Base-by-base conservation (phyloP, 768 basidiomycete species). In the Plicaturopsis crispa region DNA sequence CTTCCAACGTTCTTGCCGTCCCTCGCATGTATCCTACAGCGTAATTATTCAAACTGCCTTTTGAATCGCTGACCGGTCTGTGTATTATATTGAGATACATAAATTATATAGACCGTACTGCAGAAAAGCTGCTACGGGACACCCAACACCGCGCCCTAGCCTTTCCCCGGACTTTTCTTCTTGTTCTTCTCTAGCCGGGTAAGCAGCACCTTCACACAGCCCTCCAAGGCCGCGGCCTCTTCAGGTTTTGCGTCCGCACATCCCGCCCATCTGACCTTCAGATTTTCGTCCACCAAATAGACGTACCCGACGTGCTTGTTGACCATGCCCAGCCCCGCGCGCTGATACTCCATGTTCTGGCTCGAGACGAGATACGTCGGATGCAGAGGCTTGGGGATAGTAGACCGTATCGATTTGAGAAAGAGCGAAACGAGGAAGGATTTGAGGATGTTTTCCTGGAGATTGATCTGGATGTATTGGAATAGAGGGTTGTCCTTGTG, bases 361-460 rank as follows among this genome's bases (percentile, higher is more conserved):
- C 69, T 74, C 3, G 88, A 87, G 39, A 91, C 72, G 32, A 92
- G 65, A 56, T 91, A 93, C 6, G 72, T 82, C 5, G 76, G 42
- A 30, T 87, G 86, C 24, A 81, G 60, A 30, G 73, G 63, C 40
- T 62, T 48, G 0, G 91, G 87, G 0, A 91, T 67, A 3, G 67
- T 63, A 17, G 71, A 63, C 37, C 84, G 80, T 16, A 98, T 72
- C 14, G 78, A 75, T 6, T 72, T 73, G n/a, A 82, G 59, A 63
- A 92, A 94, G 39, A 97, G 62, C 36, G 81, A 80, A 36, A 97
- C 84, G 22, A 98, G 76, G 54, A 92, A 74, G 1, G 86, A 85
- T 64, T 96, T 96, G 46, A 98, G 75, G 4, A 85, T 63, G 60
- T 98, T 98, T 57, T 91, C 86, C 63, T 98, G 94, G 19, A 94